Percentiles rank a stretch among this genome's conserved stretches.
phyloP scores from a whole-genome alignment of 179 eudicot species.

The Carnegiea gigantea region DNA sequence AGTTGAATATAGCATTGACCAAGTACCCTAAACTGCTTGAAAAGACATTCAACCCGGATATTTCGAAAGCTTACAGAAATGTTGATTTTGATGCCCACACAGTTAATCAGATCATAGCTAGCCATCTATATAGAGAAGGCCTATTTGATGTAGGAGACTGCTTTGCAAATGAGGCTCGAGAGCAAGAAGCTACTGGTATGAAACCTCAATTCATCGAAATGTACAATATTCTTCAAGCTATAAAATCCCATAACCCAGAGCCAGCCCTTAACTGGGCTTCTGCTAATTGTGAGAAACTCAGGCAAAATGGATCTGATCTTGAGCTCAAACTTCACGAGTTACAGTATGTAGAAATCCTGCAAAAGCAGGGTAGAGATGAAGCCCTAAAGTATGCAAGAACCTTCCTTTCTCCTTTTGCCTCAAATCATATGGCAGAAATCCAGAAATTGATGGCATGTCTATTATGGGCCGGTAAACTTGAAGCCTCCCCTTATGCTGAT shows the following conservation, averaged over 20 bases:
- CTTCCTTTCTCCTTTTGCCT: slow-evolving; percentile 54
- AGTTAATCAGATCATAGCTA: slow-evolving; percentile 58
- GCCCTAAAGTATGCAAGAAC: slow-evolving; percentile 70
- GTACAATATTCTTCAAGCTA: slow-evolving; percentile 73
- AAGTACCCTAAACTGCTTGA: slow-evolving; percentile 64
- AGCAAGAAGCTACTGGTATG: slow-evolving; percentile 44
- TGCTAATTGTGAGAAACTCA: slow-evolving; percentile 54
- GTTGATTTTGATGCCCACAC: slow-evolving; percentile 58
- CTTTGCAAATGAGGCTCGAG: slow-evolving; percentile 62
- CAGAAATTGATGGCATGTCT: slow-evolving; percentile 78
- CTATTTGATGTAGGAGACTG: slow-evolving; percentile 56
- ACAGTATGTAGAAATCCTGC: slow-evolving; percentile 71
- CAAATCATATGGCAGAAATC: slow-evolving; percentile 53
- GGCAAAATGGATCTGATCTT: slow-evolving; percentile 65
- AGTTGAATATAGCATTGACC: slow-evolving; percentile 54
- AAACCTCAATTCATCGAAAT: slow-evolving; percentile 63
- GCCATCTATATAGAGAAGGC: slow-evolving; percentile 76
- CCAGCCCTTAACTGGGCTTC: slow-evolving; percentile 79
- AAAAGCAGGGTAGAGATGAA: slow-evolving; percentile 57
- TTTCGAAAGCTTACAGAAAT: slow-evolving; percentile 70
- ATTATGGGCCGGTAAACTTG: slow-evolving; percentile 72
- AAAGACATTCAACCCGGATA: slow-evolving; percentile 59
- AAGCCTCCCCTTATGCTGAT: slow-evolving; percentile 73
- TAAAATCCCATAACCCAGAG: slow-evolving; percentile 55
- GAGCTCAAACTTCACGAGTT: slow-evolving; percentile 72